phyloP scores from a whole-genome alignment of 106 monocot species.

The Allium sativum region DNA sequence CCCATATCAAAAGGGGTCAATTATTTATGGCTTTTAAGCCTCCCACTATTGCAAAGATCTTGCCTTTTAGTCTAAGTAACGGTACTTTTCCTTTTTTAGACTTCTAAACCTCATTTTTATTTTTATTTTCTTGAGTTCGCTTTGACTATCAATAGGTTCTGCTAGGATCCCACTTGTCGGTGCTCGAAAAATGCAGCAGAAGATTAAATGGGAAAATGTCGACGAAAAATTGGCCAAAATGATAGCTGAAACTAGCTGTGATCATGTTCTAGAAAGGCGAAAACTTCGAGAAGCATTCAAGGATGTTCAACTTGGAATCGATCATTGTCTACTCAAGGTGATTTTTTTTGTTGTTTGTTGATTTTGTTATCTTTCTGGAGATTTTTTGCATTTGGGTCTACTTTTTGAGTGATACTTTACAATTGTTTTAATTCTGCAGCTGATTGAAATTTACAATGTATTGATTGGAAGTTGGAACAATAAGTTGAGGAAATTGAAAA shows the following conservation, averaged over 20 bases:
- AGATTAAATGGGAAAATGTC: constrained; percentile 53
- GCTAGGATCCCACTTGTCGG: constrained; percentile 10
- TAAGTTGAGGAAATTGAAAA: too few relatives aligned
- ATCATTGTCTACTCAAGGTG: constrained; percentile 88
- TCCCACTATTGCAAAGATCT: background rate
- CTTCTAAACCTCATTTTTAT: background rate
- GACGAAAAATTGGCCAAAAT: constrained; percentile 53
- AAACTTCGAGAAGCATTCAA: constrained; percentile 70
- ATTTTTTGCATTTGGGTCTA: background rate
- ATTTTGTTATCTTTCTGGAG: background rate
- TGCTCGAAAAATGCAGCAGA: constrained; percentile 3
- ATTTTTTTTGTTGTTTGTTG: background rate
- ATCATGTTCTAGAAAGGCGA: constrained; percentile 60
- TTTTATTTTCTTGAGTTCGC: background rate
- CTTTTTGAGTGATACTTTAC: too few relatives aligned
- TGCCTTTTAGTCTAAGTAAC: background rate
- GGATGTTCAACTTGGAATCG: constrained; percentile 70
- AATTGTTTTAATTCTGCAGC: too few relatives aligned
- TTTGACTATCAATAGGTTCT: constrained; percentile 1
- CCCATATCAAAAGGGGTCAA: background rate
- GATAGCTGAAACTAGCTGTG: constrained; percentile 47
- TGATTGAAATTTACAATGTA: too few relatives aligned
- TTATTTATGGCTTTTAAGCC: background rate
- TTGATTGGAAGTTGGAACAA: too few relatives aligned
- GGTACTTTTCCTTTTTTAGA: background rate